Evolutionary conservation across 2,329 filamentous ascomycete species (phyloP), one percentile per base, ranked within the genome.

Genomic region (Cercospora zeina): DNA sequence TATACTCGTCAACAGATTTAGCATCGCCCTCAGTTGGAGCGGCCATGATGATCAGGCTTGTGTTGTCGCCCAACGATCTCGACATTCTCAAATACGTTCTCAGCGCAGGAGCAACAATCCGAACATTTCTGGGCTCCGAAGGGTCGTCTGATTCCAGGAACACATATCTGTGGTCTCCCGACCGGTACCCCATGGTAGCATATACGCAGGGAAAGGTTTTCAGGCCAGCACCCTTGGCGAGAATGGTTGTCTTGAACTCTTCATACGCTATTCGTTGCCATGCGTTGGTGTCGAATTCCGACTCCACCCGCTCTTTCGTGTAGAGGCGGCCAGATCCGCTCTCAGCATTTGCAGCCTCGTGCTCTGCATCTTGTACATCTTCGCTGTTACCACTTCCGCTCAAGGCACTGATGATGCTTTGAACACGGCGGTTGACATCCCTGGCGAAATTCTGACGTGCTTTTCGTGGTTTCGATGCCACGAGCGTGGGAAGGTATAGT

Each of bases 121-220:
- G 61, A 16, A 67, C 47, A 24, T 67, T 67, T 42, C 63, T 53
- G 9, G 65, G 65, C 53, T 65, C 65, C 16, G 63, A 65, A 10
- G 63, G 65, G 31, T 67, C 61, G 59, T 67, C 65, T 3, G 63
- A 65, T 30, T 65, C 54, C 7, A 67, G 34, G 50, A 67, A 67
- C 9, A 67, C 61, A 34, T 67, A 67, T 27, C 65, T 61, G 50
- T 67, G 65, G 50, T 65, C 63, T n/a, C 65, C 65, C 9, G 58
- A 55, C 16, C 63, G 61, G 54, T 64, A 67, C 5, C 65, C 65
- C 63, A 64, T 64, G 8, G 65, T 67, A 21, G 65, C 65, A 39
- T 67, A 67, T 2, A 67, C 59, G 42, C 65, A 67, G 14, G 65
- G 65, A 33, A 67, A 67, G 5, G 65, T 67, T 37, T 63, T 65